A percentile compares a stretch with the other conserved stretches of the same genome.
Conservation (phyloP, 176 grass and related monocot genomes). For the Juncus inflexus region DNA sequence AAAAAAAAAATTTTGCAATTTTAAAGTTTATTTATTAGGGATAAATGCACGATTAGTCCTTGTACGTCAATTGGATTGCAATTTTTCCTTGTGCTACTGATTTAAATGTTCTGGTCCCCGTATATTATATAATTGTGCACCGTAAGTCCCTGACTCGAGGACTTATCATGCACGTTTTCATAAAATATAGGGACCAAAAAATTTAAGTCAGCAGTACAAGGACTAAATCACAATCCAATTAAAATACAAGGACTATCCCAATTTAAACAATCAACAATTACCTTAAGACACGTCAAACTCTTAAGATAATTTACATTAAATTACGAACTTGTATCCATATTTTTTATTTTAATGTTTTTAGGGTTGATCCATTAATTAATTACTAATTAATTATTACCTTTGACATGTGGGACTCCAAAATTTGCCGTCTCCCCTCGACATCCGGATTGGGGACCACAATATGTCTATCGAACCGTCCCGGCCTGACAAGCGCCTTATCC, state of each 20-base stretch:
- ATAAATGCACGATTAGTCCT: too few species aligned
- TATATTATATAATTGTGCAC: too few species aligned
- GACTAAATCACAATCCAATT: background rate
- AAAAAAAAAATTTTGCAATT: too few species aligned
- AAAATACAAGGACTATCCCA: background rate
- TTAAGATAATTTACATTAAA: background rate
- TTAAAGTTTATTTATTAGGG: background rate
- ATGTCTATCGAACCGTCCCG: constrained; percentile 83
- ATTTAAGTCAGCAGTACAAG: constrained; percentile 6
- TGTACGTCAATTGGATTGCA: too few species aligned
- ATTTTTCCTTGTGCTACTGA: background rate
- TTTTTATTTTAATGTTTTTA: too few species aligned
- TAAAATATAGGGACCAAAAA: too few species aligned
- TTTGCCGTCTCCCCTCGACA: constrained; percentile 82
- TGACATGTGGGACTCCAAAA: constrained; percentile 83
- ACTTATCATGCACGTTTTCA: too few species aligned
- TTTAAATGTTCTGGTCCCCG: too few species aligned
- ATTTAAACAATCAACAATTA: background rate
- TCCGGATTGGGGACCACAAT: constrained; percentile 96
- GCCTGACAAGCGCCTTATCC: constrained; percentile 92
- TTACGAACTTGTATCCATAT: too few species aligned
- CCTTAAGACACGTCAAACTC: background rate
- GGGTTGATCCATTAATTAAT: background rate
- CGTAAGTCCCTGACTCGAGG: too few species aligned
- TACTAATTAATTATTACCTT: constrained; percentile 48